Evolutionary conservation across 2,329 filamentous ascomycete genomes (phyloP), one percentile per base, ranked within the genome.

Genomic region (Penicillium freii): DNA sequence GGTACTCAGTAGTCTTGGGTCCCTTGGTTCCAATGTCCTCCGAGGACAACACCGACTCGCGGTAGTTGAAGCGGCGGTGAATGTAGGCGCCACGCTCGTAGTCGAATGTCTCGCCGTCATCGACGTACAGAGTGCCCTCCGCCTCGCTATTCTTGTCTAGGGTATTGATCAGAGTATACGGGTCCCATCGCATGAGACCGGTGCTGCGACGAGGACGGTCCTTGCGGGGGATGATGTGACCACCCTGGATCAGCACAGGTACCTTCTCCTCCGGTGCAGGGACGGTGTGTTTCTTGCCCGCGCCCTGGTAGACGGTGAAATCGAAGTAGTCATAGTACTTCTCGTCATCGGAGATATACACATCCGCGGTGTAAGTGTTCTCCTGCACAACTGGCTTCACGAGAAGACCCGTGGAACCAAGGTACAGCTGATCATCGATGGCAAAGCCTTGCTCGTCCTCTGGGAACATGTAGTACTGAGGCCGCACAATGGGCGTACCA

Each of bases 241-340:
- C 94, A 46, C 91, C 93, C 65, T 89, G 91, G 89, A 97, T 94
- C 44, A 99, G 81, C 15, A 99, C 77, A 0, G 94, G 93, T 19
- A 96, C 90, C 67, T 88, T 91, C 55, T 96, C 90, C 3, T 97
- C 81, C 0, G 92, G 90, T 0, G 93, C 90, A 1, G 84, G 76
- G 38, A 97, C 79, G 0, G 84, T 88, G 60, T 91, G 80, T 39
- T 78, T 79, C 73, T 88, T 88, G 62, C 90, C 89, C 61, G 87
- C 86, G 25, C 88, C 83, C 23, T 87, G 87, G 70, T 95, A 86
- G 43, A 85, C 79, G 42, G 88, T 85, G 77, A 91, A 97, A 67
- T 91, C 91, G 71, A 94, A 95, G 79, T 99, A 99, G 76, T 97
- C 90, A 70, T 92, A 99, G 75, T 99, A 97, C 52, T 89, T 83